phyloP scores from a whole-genome alignment of 2,329 filamentous ascomycete species.

The Colletotrichum lini region DNA sequence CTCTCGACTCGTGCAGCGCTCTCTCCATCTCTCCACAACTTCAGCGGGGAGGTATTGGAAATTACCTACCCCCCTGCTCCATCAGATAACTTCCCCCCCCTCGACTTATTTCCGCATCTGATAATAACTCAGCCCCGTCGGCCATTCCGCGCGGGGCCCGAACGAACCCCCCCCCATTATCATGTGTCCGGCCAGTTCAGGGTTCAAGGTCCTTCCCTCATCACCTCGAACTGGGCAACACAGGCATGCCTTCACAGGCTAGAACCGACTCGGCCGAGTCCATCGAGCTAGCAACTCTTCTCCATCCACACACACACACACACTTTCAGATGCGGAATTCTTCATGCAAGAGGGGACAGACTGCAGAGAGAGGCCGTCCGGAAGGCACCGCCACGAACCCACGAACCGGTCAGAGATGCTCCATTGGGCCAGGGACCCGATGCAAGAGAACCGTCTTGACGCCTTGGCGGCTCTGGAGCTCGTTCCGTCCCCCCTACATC shows the following conservation, averaged over 20 bases:
- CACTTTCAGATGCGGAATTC: constrained; percentile 3
- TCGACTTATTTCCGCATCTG: constrained; percentile 12
- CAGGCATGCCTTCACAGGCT: background rate
- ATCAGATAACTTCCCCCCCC: constrained; percentile 31
- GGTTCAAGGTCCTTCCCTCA: background rate
- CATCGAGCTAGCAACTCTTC: too few species aligned
- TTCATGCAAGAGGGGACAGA: background rate
- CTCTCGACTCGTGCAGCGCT: constrained; percentile 10
- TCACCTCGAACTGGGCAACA: background rate
- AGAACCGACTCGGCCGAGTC: constrained; percentile 11
- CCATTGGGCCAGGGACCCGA: constrained; percentile 32
- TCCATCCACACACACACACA: background rate
- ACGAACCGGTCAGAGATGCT: constrained; percentile 27
- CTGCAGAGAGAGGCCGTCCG: constrained; percentile 1
- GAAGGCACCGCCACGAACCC: constrained; percentile 19
- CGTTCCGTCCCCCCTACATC: constrained; percentile 1
- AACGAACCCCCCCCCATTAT: too few species aligned
- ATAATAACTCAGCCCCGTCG: constrained; percentile 25
- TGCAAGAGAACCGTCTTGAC: constrained; percentile 27
- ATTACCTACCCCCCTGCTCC: constrained; percentile 24
- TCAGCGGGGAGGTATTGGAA: constrained; percentile 18
- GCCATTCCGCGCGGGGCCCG: constrained; percentile 14
- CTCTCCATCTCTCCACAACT: constrained; percentile 8
- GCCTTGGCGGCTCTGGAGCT: constrained; percentile 24
- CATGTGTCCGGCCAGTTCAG: background rate